Base-by-base conservation (phyloP, 768 basidiomycete species). In the Megacollybia marginata region DNA sequence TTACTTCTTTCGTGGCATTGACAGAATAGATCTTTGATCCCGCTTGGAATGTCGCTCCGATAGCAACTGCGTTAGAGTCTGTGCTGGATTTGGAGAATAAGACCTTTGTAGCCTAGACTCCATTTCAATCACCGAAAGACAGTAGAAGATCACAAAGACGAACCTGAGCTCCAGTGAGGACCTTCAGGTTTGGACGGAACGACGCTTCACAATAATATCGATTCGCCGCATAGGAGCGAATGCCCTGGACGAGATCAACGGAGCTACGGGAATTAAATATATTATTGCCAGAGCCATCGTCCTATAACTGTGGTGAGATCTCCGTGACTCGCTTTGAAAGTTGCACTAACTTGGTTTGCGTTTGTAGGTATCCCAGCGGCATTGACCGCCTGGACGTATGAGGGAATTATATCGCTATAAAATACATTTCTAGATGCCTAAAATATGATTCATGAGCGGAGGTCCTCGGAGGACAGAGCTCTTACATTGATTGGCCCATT, bases 401-500 rank as follows among this genome's bases (percentile, higher is more conserved):
- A 9, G 7, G 4, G 34, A 3, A 35, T 16, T 19, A 50, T n/a
- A 32, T 45, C 15, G 28, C 15, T 50, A 33, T 50, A 50, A 12
- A 32, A 50, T 2, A 15, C 12, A 16, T 45, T 33, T 35, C 28
- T 50, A 5, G 11, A n/a, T 23, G 11, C 48, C 42, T 20, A 19
- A 2, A 16, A 4, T 13, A 15, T n/a, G n/a, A 23, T 19, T 33
- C 35, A 15, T 4, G 38, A 40, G 38, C 18, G 3, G 13, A 40
- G 38, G 18, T 4, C 35, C 16, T 16, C 18, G 11, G 18, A 48
- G 9, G 47, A 15, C 4, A 40, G 5, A 40, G 38, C 18, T 15
- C n/a, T 48, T 20, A 48, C 47, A 52, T 78, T 75, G 1, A 82
- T 70, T 2, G 79, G 79, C 0, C 80, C 80, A 2, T 62, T 49